Evolutionary conservation across 225 moss, liverwort and hornwort species (phyloP).

Genomic region (Marchantia polymorpha): DNA sequence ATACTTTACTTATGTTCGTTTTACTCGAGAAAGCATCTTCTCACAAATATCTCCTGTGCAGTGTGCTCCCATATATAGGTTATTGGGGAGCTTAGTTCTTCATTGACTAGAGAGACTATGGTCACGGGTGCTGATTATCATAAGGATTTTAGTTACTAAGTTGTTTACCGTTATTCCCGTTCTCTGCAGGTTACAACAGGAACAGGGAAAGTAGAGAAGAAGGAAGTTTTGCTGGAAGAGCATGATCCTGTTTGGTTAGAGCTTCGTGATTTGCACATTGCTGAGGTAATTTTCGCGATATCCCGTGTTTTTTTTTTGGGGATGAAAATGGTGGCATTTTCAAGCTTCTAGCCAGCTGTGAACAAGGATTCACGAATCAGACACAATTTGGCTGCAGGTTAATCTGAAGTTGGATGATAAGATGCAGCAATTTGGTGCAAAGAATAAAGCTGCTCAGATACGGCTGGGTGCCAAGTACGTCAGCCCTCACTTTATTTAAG

Average conservation of each 20-base stretch:
- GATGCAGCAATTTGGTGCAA: conserved; percentile 83
- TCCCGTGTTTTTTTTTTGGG: neutral
- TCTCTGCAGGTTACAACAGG: conserved; percentile 62
- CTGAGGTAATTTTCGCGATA: conserved; percentile 55
- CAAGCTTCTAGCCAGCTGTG: neutral
- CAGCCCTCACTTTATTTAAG: neutral
- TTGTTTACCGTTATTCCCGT: neutral
- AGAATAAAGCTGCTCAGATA: conserved; percentile 91
- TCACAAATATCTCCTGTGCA: too few relatives aligned
- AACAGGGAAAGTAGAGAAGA: conserved; percentile 79
- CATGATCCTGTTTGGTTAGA: conserved; percentile 97
- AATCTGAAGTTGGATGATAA: conserved; percentile 72
- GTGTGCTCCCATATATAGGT: too few relatives aligned
- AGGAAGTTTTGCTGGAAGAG: conserved; percentile 85
- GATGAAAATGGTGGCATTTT: neutral
- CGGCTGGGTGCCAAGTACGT: conserved; percentile 70
- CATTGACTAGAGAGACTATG: neutral
- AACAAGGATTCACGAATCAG: neutral
- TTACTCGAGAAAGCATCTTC: too few relatives aligned
- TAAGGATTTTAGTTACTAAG: too few relatives aligned
- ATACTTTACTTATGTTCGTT: too few relatives aligned
- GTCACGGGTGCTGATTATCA: neutral
- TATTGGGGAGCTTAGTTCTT: neutral
- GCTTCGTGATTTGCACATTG: conserved; percentile 88
- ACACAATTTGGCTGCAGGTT: conserved; percentile 46